phyloP scores from a whole-genome alignment of 331 rosid genomes.

The Acacia concinna region DNA sequence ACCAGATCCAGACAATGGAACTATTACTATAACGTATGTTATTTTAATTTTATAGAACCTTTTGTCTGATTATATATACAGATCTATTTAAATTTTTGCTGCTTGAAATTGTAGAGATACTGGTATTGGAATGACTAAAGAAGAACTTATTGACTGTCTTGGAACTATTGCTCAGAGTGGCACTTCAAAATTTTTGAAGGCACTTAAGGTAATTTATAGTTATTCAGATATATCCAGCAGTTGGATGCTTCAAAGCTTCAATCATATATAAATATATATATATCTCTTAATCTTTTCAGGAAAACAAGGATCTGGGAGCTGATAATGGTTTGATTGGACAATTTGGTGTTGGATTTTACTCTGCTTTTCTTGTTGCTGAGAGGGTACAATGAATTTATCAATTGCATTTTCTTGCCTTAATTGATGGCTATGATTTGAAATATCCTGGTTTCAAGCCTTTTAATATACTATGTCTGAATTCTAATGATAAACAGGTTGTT shows the following conservation, averaged over 20 bases:
- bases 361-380: constrained; percentile 95
- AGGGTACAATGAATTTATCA: constrained; percentile 50
- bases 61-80: background rate
- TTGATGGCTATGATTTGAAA: constrained; percentile 6
- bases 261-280: background rate
- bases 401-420: background rate
- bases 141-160: constrained; percentile 95
- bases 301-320: constrained; percentile 87
- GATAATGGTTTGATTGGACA: constrained; percentile 93
- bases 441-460: constrained; percentile 5
- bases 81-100: constrained; percentile 16
- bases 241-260: constrained; percentile 20
- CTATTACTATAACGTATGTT: constrained; percentile 76
- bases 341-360: constrained; percentile 99
- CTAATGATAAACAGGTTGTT: constrained; percentile 57
- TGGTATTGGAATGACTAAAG: constrained; percentile 98
- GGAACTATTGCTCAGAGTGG: constrained; percentile 99
- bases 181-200: constrained; percentile 89
- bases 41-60: background rate
- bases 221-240: background rate
- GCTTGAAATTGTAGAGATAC: constrained; percentile 64
- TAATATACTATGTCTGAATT: constrained; percentile 35
- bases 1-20: constrained; percentile 85
- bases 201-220: constrained; percentile 64
- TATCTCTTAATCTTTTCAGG: constrained; percentile 42